phyloP scores from a whole-genome alignment of 2,329 filamentous ascomycete genomes.

The Fusarium subglutinans region DNA sequence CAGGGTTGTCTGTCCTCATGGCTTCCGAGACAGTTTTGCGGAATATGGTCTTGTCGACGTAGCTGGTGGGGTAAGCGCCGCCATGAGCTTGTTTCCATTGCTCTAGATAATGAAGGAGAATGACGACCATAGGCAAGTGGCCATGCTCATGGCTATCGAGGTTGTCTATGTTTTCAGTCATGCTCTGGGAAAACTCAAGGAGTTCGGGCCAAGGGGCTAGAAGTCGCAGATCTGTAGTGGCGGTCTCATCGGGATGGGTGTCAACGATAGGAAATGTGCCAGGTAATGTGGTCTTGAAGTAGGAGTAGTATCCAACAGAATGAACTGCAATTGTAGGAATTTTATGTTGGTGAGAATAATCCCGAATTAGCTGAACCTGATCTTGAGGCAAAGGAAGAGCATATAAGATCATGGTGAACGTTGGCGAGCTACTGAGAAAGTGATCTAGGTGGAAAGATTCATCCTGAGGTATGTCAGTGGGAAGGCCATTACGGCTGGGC shows the following conservation, averaged over 20 bases:
- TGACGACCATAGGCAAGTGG: slow-evolving; percentile 86
- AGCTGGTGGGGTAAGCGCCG: slow-evolving; percentile 74
- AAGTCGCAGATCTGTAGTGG: slow-evolving; percentile 85
- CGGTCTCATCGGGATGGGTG: slow-evolving; percentile 89
- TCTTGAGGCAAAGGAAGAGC: slow-evolving; percentile 59
- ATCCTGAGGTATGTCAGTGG: slow-evolving; percentile 34
- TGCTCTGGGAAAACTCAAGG: slow-evolving; percentile 68
- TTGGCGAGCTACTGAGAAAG: slow-evolving; percentile 52
- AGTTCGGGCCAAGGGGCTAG: slow-evolving; percentile 89
- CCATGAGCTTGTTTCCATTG: slow-evolving; percentile 79
- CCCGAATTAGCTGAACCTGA: slow-evolving; percentile 56
- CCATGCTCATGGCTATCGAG: slow-evolving; percentile 86
- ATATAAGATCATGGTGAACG: slow-evolving; percentile 66
- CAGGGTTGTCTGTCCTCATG: slow-evolving; percentile 76
- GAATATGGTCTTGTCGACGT: slow-evolving; percentile 89
- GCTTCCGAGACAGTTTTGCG: slow-evolving; percentile 73
- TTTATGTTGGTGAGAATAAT: slow-evolving; percentile 62
- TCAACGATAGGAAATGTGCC: slow-evolving; percentile 91
- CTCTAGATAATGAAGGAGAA: slow-evolving; percentile 84
- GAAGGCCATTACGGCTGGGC: neutral
- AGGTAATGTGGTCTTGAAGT: slow-evolving; percentile 82
- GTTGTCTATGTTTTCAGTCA: slow-evolving; percentile 74
- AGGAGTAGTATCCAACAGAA: slow-evolving; percentile 91
- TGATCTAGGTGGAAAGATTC: slow-evolving; percentile 49
- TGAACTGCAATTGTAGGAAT: slow-evolving; percentile 85